These are phyloP conservation scores for Saccharata proteae DNA, from an alignment of 2,329 filamentous ascomycete species.

Conservation along the genomic window DNA sequence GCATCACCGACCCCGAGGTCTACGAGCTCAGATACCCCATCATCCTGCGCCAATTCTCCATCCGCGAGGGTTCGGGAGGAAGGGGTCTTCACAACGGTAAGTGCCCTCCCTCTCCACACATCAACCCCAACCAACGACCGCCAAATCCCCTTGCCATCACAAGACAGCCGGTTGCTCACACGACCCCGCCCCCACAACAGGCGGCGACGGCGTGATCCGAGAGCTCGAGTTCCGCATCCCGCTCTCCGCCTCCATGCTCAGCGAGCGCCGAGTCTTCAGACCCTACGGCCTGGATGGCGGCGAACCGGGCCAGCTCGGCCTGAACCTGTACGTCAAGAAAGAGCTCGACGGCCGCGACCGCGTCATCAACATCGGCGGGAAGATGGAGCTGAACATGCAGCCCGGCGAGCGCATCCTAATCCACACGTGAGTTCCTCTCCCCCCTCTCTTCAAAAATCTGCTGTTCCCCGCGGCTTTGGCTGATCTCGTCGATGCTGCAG, in stretches of 20 bases:
- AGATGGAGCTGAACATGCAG: constrained; percentile 20
- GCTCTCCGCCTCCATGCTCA: constrained; percentile 25
- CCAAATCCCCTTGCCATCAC: too few species aligned
- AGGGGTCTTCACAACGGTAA: constrained; percentile 18
- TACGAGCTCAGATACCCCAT: constrained; percentile 26
- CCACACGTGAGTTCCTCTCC: background rate
- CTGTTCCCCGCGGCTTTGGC: too few species aligned
- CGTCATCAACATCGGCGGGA: constrained; percentile 20
- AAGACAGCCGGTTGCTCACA: too few species aligned
- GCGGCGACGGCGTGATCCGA: constrained; percentile 22
- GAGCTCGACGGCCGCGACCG: constrained; percentile 17
- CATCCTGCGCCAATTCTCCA: constrained; percentile 19
- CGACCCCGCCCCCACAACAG: too few species aligned
- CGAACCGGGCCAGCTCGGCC: constrained; percentile 14
- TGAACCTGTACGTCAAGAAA: constrained; percentile 18
- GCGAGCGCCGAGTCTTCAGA: constrained; percentile 22
- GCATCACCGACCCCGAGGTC: constrained; percentile 22
- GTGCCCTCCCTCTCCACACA: too few species aligned
- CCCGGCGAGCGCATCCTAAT: constrained; percentile 17
- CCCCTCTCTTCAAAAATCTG: too few species aligned
- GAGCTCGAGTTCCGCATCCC: constrained; percentile 25
- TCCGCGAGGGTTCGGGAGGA: constrained; percentile 21
- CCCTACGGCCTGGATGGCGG: constrained; percentile 27
- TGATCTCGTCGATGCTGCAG: too few species aligned
- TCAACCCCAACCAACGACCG: too few species aligned